Evolutionary conservation across 2,329 filamentous ascomycete species (phyloP).

Genomic region (Lomentospora prolificans): DNA sequence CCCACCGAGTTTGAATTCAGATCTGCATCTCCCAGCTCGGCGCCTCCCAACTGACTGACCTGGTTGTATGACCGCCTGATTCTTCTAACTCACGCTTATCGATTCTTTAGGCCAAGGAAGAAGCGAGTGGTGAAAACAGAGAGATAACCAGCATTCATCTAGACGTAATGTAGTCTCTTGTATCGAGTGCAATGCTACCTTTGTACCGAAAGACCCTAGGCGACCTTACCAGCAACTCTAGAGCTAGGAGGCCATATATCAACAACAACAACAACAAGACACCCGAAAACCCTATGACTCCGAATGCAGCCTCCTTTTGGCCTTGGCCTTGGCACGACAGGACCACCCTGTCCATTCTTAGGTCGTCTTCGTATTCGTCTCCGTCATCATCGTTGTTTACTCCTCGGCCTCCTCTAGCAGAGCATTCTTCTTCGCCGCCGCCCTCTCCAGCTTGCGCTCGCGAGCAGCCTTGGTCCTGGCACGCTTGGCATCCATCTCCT

Average conservation of each 20-base stretch:
- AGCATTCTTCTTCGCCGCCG: conserved; percentile 81
- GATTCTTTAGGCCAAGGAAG: background rate
- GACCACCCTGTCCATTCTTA: conserved; percentile 2
- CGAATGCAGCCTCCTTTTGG: conserved; percentile 48
- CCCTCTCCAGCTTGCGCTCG: conserved; percentile 94
- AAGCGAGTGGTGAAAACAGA: background rate
- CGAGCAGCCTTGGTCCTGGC: conserved; percentile 99
- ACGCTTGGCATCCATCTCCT: conserved; percentile 99
- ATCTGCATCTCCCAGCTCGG: too few relatives aligned
- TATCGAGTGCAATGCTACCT: conserved; percentile 9
- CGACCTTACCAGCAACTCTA: conserved; percentile 1
- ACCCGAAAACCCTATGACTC: conserved; percentile 42
- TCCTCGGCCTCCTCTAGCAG: conserved; percentile 62
- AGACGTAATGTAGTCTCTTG: conserved; percentile 5
- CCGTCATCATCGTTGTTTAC: conserved; percentile 16
- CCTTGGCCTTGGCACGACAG: conserved; percentile 14
- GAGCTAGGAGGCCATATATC: conserved; percentile 2
- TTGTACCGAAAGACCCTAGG: conserved; percentile 8
- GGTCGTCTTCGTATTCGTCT: conserved; percentile 32
- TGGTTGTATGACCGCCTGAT: too few relatives aligned
- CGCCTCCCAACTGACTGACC: too few relatives aligned
- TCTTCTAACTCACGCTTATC: too few relatives aligned
- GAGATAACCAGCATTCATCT: conserved; percentile 1
- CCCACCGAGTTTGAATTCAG: too few relatives aligned
- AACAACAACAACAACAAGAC: conserved; percentile 7